phyloP scores from a whole-genome alignment of 2,329 filamentous ascomycete species.

The Diatrype stigma region DNA sequence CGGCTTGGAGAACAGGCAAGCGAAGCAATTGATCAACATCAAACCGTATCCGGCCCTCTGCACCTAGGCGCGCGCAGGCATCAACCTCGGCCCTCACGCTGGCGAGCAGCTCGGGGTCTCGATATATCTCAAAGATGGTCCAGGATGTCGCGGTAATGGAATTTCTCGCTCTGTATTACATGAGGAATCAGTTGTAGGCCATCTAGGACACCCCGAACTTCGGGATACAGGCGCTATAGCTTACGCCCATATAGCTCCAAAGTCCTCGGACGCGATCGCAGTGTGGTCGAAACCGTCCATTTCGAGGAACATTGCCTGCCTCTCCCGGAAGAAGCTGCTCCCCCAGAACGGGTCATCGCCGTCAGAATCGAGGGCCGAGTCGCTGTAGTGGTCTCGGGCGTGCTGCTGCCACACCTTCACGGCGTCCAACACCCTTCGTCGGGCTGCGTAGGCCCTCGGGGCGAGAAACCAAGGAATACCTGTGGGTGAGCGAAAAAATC shows the following conservation, averaged over 20 bases:
- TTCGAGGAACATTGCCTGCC: conserved; percentile 19
- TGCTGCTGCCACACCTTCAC: conserved; percentile 20
- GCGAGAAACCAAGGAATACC: conserved; percentile 22
- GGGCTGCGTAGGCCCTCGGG: conserved; percentile 18
- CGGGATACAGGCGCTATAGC: conserved; percentile 2
- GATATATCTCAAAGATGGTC: conserved; percentile 21
- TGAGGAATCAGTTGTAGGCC: conserved; percentile 5
- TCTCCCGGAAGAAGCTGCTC: conserved; percentile 21
- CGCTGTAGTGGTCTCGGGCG: conserved; percentile 17
- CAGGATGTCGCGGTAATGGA: conserved; percentile 18
- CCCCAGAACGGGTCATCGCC: conserved; percentile 24
- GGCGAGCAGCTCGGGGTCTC: conserved; percentile 19
- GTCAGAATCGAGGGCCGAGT: conserved; percentile 9
- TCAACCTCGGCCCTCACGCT: conserved; percentile 15
- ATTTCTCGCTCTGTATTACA: conserved; percentile 19
- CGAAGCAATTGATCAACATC: conserved; percentile 17
- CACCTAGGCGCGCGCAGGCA: conserved; percentile 9
- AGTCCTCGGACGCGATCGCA: conserved; percentile 21
- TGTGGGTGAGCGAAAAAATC: conserved; percentile 3
- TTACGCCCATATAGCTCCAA: conserved; percentile 25
- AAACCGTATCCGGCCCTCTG: conserved; percentile 15
- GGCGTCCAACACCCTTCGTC: conserved; percentile 16
- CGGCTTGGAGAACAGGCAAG: conserved; percentile 20
- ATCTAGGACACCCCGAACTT: too few relatives aligned
- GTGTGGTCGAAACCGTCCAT: conserved; percentile 22